Conservation (phyloP, 306 rosid genomes). For the Corylus avellana region DNA sequence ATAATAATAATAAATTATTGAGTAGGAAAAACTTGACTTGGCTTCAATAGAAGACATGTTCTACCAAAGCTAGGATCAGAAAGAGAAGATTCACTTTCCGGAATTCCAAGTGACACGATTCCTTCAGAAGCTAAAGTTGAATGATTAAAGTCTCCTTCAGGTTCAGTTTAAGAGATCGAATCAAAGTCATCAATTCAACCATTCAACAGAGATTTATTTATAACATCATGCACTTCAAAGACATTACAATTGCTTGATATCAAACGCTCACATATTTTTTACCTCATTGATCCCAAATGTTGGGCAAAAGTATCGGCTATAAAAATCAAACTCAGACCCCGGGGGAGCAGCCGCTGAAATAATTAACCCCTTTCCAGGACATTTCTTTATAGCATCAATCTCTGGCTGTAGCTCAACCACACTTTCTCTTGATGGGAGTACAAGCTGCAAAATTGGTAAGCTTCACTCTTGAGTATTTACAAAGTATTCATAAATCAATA, state of each 20-base stretch:
- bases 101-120: too few species aligned
- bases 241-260: background rate
- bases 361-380: slow-evolving; percentile 63
- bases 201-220: background rate
- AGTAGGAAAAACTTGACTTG: too few species aligned
- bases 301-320: slow-evolving; percentile 64
- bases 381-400: slow-evolving; percentile 48
- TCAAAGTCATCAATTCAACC: too few species aligned
- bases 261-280: background rate
- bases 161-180: too few species aligned
- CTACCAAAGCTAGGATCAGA: too few species aligned
- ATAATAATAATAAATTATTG: too few species aligned
- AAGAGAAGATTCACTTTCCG: too few species aligned
- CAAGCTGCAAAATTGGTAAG: slow-evolving; percentile 49
- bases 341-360: slow-evolving; percentile 59
- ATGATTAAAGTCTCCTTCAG: too few species aligned
- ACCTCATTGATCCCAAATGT: slow-evolving; percentile 70
- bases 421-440: slow-evolving; percentile 46
- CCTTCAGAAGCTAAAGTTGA: too few species aligned
- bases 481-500: slow-evolving; percentile 15
- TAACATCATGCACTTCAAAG: background rate
- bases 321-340: slow-evolving; percentile 67
- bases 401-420: slow-evolving; percentile 58
- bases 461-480: slow-evolving; percentile 4
- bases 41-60: too few species aligned